Evolutionary conservation across 2,329 filamentous ascomycete species (phyloP), one percentile per base, ranked within the genome.

Genomic region (Trichoderma afroharzianum): DNA sequence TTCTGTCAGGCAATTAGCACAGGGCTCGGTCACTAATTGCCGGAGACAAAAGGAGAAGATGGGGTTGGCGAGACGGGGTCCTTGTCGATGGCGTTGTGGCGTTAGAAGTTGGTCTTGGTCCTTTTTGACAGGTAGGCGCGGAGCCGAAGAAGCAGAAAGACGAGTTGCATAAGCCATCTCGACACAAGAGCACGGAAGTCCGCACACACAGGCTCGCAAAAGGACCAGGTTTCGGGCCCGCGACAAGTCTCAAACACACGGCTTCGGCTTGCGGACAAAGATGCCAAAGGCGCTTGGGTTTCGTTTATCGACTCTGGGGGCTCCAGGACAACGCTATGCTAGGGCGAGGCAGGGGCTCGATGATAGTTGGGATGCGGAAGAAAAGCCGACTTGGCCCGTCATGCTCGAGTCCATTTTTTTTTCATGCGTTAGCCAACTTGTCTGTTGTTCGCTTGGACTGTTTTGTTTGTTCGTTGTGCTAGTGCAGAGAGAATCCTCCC

Each of bases 381-480:
- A 62, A 47, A 68, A 69, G 57, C 66, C 66, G 66, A 69, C 66
- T 69, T 69, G 66, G 43, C 66, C 66, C 66, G 57, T n/a, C 24
- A 50, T 58, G 39, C 39, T 61, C 28, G 55, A 68, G 55, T 59
- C 66, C 66, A 61, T 21, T 33, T 59, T 58, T 58, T 26, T 59
- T 68, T 50, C 33, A 11, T 68, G 66, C 66, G 53, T 68, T 61
- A 68, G 66, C 55, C 66, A 36, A 68, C 55, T 43, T 62, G 30
- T 33, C n/a, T 64, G 21, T 53, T 47, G 9, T 62, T 69, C 53
- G 57, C 64, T 61, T 68, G 66, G 28, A 5, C 24, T 39, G 55
- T n/a, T 59, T 59, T 21, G 28, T 59, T 33, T 50, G 55, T 59
- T 33, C 26, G 53, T 68, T 36, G 18, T 55, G 62, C 62, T 50